Conservation (phyloP, 169 alveolate species). For the Eimeria necatrix region DNA sequence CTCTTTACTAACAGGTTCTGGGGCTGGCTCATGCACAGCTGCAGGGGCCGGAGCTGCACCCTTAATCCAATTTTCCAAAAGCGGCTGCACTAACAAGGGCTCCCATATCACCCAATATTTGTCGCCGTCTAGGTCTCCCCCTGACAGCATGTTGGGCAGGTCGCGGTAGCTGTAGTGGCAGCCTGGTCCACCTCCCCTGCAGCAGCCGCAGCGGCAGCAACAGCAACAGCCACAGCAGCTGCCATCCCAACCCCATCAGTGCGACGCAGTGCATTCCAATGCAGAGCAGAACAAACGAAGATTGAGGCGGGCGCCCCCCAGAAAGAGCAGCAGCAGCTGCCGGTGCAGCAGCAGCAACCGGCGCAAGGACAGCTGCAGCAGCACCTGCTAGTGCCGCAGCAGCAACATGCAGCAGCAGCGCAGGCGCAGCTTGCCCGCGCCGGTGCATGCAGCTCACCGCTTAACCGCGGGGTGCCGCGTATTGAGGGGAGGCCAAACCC, state of each 20-base stretch:
- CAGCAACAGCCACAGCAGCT: neutral
- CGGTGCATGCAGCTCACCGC: neutral
- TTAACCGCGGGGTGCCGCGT: neutral
- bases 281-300: too few species aligned
- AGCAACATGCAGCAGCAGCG: neutral
- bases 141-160: constrained; percentile 86
- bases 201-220: neutral
- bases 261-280: neutral
- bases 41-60: constrained; percentile 67
- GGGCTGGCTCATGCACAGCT: constrained; percentile 63
- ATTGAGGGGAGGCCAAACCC: constrained; percentile 9
- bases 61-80: neutral
- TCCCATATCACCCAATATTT: constrained; percentile 89
- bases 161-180: constrained; percentile 85
- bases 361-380: neutral
- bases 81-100: constrained; percentile 27
- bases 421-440: neutral
- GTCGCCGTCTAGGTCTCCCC: constrained; percentile 94
- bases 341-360: neutral
- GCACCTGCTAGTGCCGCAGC: neutral
- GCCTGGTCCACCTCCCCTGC: neutral
- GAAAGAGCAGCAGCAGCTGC: neutral
- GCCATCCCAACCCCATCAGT: neutral
- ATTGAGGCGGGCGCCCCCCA: neutral
- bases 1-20: neutral